Evolutionary conservation across 495 filamentous ascomycete genomes (phyloP).

Genomic region (Penicillium fimorum): DNA sequence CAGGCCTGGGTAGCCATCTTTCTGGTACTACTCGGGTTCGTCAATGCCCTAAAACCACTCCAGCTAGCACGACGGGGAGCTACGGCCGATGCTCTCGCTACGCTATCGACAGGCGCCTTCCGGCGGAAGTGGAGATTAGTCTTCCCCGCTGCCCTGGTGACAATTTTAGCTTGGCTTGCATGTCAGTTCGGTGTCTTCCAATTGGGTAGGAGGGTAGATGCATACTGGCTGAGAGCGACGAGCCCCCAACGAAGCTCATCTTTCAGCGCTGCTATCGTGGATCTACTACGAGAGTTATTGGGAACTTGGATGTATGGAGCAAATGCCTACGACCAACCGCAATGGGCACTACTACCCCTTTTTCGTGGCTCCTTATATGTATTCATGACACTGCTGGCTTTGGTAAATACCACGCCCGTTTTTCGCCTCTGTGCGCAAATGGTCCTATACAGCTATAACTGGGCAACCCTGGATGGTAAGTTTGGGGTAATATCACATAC

Average conservation of each 20-base stretch:
- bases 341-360: constrained; percentile 14
- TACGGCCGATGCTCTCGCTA: constrained; percentile 9
- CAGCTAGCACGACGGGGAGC: constrained; percentile 16
- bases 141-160: constrained; percentile 9
- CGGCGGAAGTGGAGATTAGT: constrained; percentile 16
- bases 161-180: constrained; percentile 10
- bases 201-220: constrained; percentile 14
- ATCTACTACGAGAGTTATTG: background rate
- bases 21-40: constrained; percentile 14
- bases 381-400: constrained; percentile 13
- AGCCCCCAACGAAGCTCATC: constrained; percentile 10
- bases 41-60: constrained; percentile 15
- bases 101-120: constrained; percentile 13
- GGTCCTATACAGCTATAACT: constrained; percentile 8
- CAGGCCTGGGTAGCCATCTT: constrained; percentile 17
- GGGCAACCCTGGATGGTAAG: constrained; percentile 12
- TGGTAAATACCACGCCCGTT: constrained; percentile 13
- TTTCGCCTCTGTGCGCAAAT: constrained; percentile 15
- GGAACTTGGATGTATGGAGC: constrained; percentile 14
- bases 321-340: constrained; percentile 17
- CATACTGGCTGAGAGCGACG: constrained; percentile 13
- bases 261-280: constrained; percentile 3
- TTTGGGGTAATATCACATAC: background rate
- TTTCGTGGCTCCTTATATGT: constrained; percentile 17
- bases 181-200: constrained; percentile 15